phyloP scores from a whole-genome alignment of 352 stramenopile species.

The Globisporangium takayamanum region DNA sequence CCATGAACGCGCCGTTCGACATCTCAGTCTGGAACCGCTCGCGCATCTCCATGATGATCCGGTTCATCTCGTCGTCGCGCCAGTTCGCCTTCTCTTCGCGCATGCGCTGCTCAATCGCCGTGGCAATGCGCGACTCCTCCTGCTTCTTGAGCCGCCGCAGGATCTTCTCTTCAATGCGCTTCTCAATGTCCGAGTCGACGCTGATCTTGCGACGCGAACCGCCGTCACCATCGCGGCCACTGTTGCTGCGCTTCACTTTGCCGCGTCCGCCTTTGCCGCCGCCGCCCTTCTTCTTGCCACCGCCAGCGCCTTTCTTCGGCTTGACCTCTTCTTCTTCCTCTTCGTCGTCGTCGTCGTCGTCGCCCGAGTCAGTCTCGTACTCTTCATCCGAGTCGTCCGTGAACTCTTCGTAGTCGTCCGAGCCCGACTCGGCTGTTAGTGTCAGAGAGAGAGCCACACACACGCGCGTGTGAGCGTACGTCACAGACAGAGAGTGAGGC shows the following conservation, averaged over 20 bases:
- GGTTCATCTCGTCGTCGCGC: slow-evolving; percentile 87
- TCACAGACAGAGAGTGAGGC: neutral
- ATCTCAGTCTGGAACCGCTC: slow-evolving; percentile 82
- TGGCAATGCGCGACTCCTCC: slow-evolving; percentile 77
- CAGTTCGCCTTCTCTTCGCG: slow-evolving; percentile 79
- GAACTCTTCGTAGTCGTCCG: slow-evolving; percentile 54
- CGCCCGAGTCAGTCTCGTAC: slow-evolving; percentile 59
- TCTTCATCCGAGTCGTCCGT: slow-evolving; percentile 55
- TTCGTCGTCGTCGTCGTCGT: slow-evolving; percentile 50
- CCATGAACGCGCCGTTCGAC: slow-evolving; percentile 55
- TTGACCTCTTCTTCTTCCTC: slow-evolving; percentile 65
- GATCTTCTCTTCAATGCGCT: slow-evolving; percentile 86
- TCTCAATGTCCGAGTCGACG: slow-evolving; percentile 71
- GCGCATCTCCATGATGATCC: slow-evolving; percentile 87
- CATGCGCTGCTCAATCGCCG: slow-evolving; percentile 82
- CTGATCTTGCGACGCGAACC: slow-evolving; percentile 43
- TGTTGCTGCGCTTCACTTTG: slow-evolving; percentile 43
- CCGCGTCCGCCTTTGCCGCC: slow-evolving; percentile 18
- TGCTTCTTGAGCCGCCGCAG: slow-evolving; percentile 82
- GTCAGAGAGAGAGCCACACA: neutral
- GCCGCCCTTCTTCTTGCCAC: slow-evolving; percentile 26
- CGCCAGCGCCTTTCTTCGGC: slow-evolving; percentile 37
- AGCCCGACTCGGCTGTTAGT: slow-evolving; percentile 54
- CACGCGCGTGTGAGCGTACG: neutral
- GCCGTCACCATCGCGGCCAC: slow-evolving; percentile 25